Conservation (phyloP, 768 basidiomycete species). For the Infundibulicybe gibba region DNA sequence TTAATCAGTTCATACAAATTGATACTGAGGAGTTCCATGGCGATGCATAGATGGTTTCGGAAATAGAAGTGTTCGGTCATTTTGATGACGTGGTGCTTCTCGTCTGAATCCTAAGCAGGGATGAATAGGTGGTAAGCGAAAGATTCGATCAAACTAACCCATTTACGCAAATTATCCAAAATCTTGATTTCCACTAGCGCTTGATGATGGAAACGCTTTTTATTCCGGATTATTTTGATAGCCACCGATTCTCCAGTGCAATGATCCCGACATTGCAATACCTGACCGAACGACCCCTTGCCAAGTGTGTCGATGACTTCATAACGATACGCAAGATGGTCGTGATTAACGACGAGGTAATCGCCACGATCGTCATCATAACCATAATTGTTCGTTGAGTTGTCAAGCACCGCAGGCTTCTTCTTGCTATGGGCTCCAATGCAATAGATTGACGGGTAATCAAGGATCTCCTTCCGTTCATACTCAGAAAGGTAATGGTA, state of each 20-base stretch:
- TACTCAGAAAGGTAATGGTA: slow-evolving; percentile 77
- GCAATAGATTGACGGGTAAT: slow-evolving; percentile 81
- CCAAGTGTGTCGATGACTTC: slow-evolving; percentile 90
- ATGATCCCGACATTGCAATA: slow-evolving; percentile 93
- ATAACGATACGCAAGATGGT: slow-evolving; percentile 97
- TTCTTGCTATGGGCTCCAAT: slow-evolving; percentile 80
- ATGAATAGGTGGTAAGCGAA: slow-evolving; percentile 1
- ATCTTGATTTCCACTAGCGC: slow-evolving; percentile 99
- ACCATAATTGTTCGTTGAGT: slow-evolving; percentile 82
- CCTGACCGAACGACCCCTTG: slow-evolving; percentile 98
- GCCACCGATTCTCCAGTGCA: slow-evolving; percentile 95
- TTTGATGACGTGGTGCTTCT: slow-evolving; percentile 95
- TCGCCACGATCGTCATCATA: slow-evolving; percentile 99
- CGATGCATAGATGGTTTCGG: slow-evolving; percentile 95
- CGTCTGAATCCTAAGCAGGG: slow-evolving; percentile 77
- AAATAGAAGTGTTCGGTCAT: slow-evolving; percentile 99
- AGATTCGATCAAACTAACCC: slow-evolving; percentile 56
- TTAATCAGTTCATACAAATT: slow-evolving; percentile 99
- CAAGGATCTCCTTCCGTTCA: slow-evolving; percentile 88
- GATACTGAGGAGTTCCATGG: slow-evolving; percentile 96
- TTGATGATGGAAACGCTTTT: slow-evolving; percentile 98
- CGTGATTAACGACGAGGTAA: slow-evolving; percentile 84
- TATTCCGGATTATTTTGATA: slow-evolving; percentile 98
- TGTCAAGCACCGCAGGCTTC: slow-evolving; percentile 72
- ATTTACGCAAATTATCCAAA: slow-evolving; percentile 92